Evolutionary conservation across 202 grass and related monocot genomes (phyloP).

Genomic region (Cymbopogon flexuosus): DNA sequence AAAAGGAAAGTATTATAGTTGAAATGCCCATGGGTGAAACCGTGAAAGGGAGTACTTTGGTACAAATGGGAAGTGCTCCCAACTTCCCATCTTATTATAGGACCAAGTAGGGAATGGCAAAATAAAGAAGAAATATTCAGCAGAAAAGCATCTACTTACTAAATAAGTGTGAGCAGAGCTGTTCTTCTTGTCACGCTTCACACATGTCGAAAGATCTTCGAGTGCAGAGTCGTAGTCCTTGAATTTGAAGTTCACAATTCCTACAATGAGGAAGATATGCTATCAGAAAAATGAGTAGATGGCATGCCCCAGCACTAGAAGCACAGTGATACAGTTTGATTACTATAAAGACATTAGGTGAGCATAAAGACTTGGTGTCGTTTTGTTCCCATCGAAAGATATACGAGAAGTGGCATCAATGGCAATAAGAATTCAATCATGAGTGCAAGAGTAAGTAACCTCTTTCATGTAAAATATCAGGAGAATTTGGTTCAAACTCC

Average conservation of each 20-base stretch:
- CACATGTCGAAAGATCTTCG: conserved; percentile 75
- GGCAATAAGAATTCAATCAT: conserved; percentile 23
- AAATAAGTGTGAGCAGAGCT: conserved; percentile 94
- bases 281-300: conserved; percentile 33
- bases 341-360: conserved; percentile 11
- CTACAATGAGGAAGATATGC: conserved; percentile 41
- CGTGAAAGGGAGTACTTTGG: background rate
- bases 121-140: background rate
- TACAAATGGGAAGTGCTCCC: background rate
- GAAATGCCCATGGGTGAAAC: background rate
- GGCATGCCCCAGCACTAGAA: background rate
- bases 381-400: conserved; percentile 9
- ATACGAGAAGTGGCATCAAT: background rate
- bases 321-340: conserved; percentile 11
- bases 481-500: conserved; percentile 88
- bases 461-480: conserved; percentile 97
- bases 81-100: background rate
- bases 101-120: background rate
- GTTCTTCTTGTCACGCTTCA: conserved; percentile 90
- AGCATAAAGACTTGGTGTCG: background rate
- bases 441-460: conserved; percentile 53
- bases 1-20: background rate
- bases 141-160: conserved; percentile 44
- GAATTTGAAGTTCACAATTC: conserved; percentile 99
- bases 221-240: conserved; percentile 86